Evolutionary conservation across 202 grass and related monocot species (phyloP).

Genomic region (Cymbopogon flexuosus): DNA sequence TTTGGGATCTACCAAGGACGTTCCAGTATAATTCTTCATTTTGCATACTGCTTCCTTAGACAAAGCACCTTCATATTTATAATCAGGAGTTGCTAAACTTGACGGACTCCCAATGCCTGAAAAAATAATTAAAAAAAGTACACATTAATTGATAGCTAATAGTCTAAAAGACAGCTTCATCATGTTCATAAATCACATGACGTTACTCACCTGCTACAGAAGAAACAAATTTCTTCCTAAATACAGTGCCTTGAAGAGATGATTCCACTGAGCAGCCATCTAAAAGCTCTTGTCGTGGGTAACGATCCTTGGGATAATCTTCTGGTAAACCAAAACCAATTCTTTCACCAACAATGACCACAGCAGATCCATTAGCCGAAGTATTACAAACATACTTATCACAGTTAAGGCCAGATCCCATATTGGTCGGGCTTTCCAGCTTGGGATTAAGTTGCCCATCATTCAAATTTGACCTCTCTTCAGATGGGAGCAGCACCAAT

Average conservation of each 20-base stretch:
- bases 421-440: background rate
- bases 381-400: background rate
- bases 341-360: background rate
- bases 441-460: background rate
- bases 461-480: background rate
- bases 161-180: background rate
- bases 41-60: background rate
- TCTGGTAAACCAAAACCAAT: background rate
- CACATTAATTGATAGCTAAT: conserved; percentile 15
- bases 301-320: background rate
- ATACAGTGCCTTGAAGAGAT: background rate
- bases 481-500: background rate
- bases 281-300: background rate
- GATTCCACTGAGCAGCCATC: background rate
- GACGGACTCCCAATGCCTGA: conserved; percentile 11
- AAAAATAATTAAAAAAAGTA: conserved; percentile 23
- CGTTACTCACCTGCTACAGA: conserved; percentile 27
- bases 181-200: background rate
- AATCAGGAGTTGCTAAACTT: conserved; percentile 2
- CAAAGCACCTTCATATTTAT: background rate
- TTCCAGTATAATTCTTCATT: conserved; percentile 23
- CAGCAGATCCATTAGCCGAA: background rate
- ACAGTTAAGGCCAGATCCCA: background rate
- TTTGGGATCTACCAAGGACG: background rate
- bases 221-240: background rate